Conservation (phyloP, 768 basidiomycete species). For the Podaxis sp. region DNA sequence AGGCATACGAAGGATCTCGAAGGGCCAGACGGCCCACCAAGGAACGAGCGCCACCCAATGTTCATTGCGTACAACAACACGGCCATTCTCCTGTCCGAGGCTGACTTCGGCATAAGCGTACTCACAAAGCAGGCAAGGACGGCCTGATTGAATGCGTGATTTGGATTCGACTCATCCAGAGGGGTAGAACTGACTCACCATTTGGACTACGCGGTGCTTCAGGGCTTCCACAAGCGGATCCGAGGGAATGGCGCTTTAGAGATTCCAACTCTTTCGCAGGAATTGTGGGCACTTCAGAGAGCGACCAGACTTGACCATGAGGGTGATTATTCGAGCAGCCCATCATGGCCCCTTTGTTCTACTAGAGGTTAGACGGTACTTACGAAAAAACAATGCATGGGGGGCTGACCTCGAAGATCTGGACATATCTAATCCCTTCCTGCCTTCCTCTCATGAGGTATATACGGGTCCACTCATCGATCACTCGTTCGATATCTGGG, state of each 20-base stretch:
- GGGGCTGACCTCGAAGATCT: conserved; percentile 77
- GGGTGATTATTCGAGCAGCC: conserved; percentile 95
- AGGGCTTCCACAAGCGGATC: conserved; percentile 26
- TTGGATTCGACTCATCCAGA: not conserved
- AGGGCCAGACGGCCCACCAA: conserved; percentile 97
- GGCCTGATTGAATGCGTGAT: conserved; percentile 28
- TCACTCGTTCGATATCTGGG: conserved; percentile 56
- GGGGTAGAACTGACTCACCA: conserved; percentile 21
- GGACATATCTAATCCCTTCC: conserved; percentile 74
- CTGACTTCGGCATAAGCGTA: conserved; percentile 66
- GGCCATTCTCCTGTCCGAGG: conserved; percentile 30
- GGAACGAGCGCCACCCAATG: conserved; percentile 85
- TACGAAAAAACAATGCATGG: not conserved
- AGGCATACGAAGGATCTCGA: conserved; percentile 68
- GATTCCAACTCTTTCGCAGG: conserved; percentile 64
- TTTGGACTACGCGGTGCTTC: conserved; percentile 53
- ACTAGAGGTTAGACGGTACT: not conserved
- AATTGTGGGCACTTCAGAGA: conserved; percentile 65
- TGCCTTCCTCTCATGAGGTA: conserved; percentile 56
- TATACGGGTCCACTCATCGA: conserved; percentile 70
- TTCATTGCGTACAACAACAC: conserved; percentile 67
- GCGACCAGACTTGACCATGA: conserved; percentile 87
- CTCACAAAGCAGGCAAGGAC: conserved; percentile 73
- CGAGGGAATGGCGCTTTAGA: conserved; percentile 44
- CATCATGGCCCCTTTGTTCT: conserved; percentile 95